Conservation (phyloP, 441 rosid species). For the Erodium trifolium region DNA sequence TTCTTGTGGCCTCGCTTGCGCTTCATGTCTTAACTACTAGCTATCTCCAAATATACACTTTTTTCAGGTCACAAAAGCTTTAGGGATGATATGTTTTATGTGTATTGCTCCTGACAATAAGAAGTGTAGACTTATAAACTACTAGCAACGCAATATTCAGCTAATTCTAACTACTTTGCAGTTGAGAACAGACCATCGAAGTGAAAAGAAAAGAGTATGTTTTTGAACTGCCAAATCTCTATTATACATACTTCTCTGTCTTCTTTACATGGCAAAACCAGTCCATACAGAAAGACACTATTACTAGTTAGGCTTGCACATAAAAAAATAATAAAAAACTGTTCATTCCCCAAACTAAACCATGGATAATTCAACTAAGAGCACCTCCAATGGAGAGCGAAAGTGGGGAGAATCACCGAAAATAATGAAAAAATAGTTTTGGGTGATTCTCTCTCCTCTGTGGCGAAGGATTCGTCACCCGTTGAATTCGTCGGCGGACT, state of each 20-base stretch:
- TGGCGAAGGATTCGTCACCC: too few species aligned
- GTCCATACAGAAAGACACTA: not conserved
- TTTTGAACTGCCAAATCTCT: not conserved
- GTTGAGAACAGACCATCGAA: not conserved
- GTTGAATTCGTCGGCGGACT: too few species aligned
- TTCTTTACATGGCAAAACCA: not conserved
- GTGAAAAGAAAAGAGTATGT: not conserved
- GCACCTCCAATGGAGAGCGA: too few species aligned
- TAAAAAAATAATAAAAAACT: not conserved
- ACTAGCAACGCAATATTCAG: not conserved
- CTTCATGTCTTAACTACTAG: slow-evolving; percentile 45
- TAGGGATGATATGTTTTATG: not conserved
- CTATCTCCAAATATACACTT: slow-evolving; percentile 1
- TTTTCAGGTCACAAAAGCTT: not conserved
- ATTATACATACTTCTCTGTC: not conserved
- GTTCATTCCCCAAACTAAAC: not conserved
- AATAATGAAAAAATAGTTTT: too few species aligned
- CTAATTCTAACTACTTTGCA: not conserved
- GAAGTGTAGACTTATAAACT: not conserved
- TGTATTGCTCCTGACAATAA: not conserved
- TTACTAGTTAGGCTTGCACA: not conserved
- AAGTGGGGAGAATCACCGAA: too few species aligned
- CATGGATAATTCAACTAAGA: not conserved
- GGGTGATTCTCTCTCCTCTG: too few species aligned
- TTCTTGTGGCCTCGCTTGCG: slow-evolving; percentile 80